Evolutionary conservation across 2,329 filamentous ascomycete species (phyloP).

Genomic region (Orbilia ellipsospora): DNA sequence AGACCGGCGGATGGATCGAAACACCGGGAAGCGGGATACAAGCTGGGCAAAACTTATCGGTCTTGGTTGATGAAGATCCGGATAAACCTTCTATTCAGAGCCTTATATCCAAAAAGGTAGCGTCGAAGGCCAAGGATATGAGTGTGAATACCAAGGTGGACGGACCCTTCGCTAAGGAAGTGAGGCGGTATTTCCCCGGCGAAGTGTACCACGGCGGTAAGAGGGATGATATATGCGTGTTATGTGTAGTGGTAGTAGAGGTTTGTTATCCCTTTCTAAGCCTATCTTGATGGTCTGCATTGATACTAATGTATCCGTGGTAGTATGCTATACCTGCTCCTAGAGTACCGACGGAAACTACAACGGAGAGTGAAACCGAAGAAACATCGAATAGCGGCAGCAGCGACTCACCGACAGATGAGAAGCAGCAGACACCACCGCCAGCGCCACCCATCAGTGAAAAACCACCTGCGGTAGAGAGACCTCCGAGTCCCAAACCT

Average conservation of each 20-base stretch:
- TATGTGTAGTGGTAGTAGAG: constrained; percentile 81
- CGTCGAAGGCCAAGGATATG: constrained; percentile 82
- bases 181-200: constrained; percentile 84
- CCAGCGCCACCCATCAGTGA: not conserved
- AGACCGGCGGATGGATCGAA: constrained; percentile 77
- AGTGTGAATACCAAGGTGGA: constrained; percentile 84
- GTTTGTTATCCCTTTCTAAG: constrained; percentile 62
- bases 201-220: constrained; percentile 93
- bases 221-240: constrained; percentile 91
- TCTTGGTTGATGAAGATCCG: constrained; percentile 55
- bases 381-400: constrained; percentile 9
- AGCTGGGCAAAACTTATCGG: constrained; percentile 71
- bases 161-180: constrained; percentile 93
- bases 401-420: constrained; percentile 6
- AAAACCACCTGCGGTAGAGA: constrained; percentile 20
- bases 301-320: not conserved
- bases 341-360: constrained; percentile 9
- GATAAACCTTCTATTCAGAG: constrained; percentile 71
- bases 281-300: not conserved
- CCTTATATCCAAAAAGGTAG: constrained; percentile 80
- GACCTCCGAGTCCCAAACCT: constrained; percentile 17
- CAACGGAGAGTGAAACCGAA: constrained; percentile 10
- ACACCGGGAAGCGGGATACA: constrained; percentile 70
- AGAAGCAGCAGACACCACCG: constrained; percentile 25
- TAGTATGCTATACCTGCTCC: constrained; percentile 36